These are phyloP conservation scores for Pinus taeda DNA, from an alignment of 75 land plant genomes.

Conservation along the genomic window DNA sequence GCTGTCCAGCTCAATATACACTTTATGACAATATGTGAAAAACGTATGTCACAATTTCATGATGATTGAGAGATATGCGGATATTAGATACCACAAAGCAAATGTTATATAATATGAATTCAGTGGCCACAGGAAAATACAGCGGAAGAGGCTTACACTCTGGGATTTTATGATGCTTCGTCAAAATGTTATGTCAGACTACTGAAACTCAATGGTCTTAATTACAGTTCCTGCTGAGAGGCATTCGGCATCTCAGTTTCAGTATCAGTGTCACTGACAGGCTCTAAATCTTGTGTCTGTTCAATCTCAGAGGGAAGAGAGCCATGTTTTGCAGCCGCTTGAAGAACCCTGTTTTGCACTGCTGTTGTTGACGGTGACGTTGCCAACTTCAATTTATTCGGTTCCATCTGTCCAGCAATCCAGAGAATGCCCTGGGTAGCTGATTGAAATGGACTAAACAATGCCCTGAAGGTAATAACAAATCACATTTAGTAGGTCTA, in stretches of 20 bases:
- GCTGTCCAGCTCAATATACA: not conserved
- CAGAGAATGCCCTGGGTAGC: constrained; percentile 66
- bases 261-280: not conserved
- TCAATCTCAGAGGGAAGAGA: constrained; percentile 67
- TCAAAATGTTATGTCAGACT: not conserved
- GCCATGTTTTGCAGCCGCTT: constrained; percentile 97
- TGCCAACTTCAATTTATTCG: constrained; percentile 63
- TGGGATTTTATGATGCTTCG: not conserved
- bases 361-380: constrained; percentile 91
- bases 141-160: not conserved
- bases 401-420: constrained; percentile 58
- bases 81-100: not conserved
- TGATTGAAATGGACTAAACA: constrained; percentile 56
- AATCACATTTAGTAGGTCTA: constrained; percentile 4
- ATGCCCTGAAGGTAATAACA: constrained; percentile 34
- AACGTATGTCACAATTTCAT: no score
- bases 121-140: not conserved
- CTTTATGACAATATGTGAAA: not conserved
- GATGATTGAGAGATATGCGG: not conserved
- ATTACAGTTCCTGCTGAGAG: constrained; percentile 1
- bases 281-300: constrained; percentile 18
- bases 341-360: constrained; percentile 85
- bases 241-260: not conserved
- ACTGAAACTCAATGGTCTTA: not conserved
- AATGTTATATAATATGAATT: not conserved